Base-by-base conservation (phyloP, 768 basidiomycete species). In the Ramaria sp. region DNA sequence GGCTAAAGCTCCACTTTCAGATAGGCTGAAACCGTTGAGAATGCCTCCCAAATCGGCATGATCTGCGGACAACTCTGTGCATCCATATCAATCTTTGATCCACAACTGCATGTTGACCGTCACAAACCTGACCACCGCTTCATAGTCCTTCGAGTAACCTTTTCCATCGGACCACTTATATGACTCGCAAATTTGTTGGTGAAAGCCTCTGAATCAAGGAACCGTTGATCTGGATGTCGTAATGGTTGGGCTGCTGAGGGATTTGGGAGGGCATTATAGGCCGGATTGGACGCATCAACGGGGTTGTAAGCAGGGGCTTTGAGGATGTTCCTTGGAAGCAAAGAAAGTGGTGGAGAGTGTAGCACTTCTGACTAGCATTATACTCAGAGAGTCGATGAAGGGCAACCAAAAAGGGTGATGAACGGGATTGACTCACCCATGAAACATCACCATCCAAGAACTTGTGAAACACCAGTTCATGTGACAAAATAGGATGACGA, bases 271-370 rank as follows among this genome's bases (percentile, higher is more conserved):
- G 83, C 85, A 43, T 81, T 76, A 63, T 95, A 96, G 1, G 89
- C 84, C 25, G 79, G 69, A 22, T 79, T 77, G 56, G 73, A 77
- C 60, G 78, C 76, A 64, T 94, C 88, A 3, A 91, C 90, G 5
- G 96, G 94, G 65, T 92, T 88, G 67, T 96, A 89, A 1, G 94
- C 88, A 3, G 96, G 93, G 0, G 95, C 93, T 65, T 92, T 92
- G 47, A 99, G 76, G 12, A 91, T 84, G 66, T 97, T 97, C 78
- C 96, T 98, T 3, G 96, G 96, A 1, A 98, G 71, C 42, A 84
- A 72, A 1, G 93, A 91, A 55, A 98, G 66, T 1, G 96, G 96
- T 6, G 93, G 89, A 0, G 93, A 93, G 67, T 91, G 88, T 22
- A 96, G 67, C 3, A 98, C 90, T 69, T 99, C 96, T 30, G 81